Evolutionary conservation across 371 early-diverging fungal genomes (phyloP), one percentile per base, ranked within the genome.

Genomic region (Umbelopsis sp.): DNA sequence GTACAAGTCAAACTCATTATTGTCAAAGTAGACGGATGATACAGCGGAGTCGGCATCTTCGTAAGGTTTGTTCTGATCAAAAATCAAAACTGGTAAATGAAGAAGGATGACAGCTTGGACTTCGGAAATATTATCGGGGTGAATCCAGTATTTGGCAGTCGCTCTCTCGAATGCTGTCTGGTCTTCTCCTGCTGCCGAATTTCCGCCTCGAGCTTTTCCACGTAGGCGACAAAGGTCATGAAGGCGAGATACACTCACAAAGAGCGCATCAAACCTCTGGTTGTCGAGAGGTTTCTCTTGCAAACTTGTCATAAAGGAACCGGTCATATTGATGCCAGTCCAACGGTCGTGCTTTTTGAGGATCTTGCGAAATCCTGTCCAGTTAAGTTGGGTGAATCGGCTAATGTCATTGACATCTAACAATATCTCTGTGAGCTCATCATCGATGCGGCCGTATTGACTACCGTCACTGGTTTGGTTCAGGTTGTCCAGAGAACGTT

Each of bases 11-110:
- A 96, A 92, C 7, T 82, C 69, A 18, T 85, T 80, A 72, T 96
- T 99, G 78, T 99, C 99, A 79, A 95, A 93, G 79, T 99, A 99
- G n/a, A 99, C 91, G 67, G 96, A 94, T 12, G 96, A 93, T 63
- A 99, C 94, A 24, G 95, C 86, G 72, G 79, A 77, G 38, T 80
- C 80, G 1, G 74, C 66, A 20, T 74, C 79, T 25, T 80, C 77
- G 41, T 76, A 79, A 1, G 69, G 57, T 44, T 79, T 80, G 32
- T 76, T 74, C 38, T 74, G 74, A 50, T 80, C 78, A 80, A 94
- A 99, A 11, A 99, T 91, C 66, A 97, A 91, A 9, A 98, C 92
- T 10, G 99, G 99, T 63, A 99, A 85, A 77, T 97, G 89, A 75
- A 92, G 91, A 45, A 98, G 85, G 63, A 99, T 94, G 72, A 89